A percentile compares a stretch with the other conserved stretches of the same genome.
Evolutionary conservation across 768 basidiomycete species (phyloP).

Genomic region (Leccinellum luteum): DNA sequence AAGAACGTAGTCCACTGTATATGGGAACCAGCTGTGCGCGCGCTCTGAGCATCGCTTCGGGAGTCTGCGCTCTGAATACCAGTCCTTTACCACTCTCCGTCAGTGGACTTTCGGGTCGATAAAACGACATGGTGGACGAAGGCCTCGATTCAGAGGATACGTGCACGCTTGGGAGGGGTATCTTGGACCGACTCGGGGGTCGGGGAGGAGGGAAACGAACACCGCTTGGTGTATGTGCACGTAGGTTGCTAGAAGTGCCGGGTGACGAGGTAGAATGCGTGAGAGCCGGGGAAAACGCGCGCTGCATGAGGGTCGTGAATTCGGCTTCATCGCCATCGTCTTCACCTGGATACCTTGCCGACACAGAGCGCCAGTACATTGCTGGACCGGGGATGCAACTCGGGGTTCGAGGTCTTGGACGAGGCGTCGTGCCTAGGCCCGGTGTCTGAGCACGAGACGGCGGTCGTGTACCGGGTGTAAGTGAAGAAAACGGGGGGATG

Average conservation of each 20-base stretch:
- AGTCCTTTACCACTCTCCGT: constrained; percentile 34
- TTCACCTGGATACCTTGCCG: constrained; percentile 46
- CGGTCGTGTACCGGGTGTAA: constrained; percentile 32
- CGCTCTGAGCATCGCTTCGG: constrained; percentile 60
- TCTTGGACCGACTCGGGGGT: constrained; percentile 81
- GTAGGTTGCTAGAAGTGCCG: constrained; percentile 25
- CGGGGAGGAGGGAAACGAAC: constrained; percentile 53
- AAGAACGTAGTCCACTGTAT: constrained; percentile 44
- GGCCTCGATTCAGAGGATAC: constrained; percentile 69
- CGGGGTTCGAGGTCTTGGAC: constrained; percentile 75
- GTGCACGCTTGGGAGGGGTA: constrained; percentile 74
- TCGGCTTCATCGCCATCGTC: constrained; percentile 46
- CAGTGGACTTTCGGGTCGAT: constrained; percentile 53
- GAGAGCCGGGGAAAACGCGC: constrained; percentile 59
- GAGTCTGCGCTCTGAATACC: constrained; percentile 61
- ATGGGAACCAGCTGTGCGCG: constrained; percentile 58
- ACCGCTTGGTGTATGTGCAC: constrained; percentile 41
- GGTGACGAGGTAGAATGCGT: constrained; percentile 48
- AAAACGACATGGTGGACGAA: constrained; percentile 67
- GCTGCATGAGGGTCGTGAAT: constrained; percentile 46
- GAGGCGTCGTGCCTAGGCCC: constrained; percentile 44
- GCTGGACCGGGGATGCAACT: constrained; percentile 73
- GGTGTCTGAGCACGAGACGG: constrained; percentile 64
- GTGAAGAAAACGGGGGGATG: constrained; percentile 33
- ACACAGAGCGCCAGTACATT: constrained; percentile 46